Conservation (phyloP, 164 flowering plant genomes). For the Vitis rotundifolia region DNA sequence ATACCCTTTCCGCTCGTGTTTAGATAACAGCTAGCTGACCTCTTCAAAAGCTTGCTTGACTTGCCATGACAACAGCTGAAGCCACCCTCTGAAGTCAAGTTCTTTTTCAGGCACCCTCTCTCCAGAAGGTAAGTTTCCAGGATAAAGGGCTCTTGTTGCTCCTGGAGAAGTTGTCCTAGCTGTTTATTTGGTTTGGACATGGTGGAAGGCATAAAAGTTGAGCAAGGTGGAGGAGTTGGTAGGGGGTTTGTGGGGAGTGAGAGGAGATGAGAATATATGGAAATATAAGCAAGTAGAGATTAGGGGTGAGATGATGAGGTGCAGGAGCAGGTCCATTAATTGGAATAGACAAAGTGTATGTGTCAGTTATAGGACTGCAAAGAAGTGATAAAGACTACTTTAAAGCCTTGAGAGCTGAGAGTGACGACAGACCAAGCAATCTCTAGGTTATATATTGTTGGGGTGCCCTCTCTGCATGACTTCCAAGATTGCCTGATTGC, state of each 20-base stretch:
- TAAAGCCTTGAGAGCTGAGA: constrained; percentile 1
- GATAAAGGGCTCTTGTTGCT: constrained; percentile 72
- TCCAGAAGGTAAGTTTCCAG: constrained; percentile 55
- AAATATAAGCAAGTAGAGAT: neutral
- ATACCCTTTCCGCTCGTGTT: constrained; percentile 21
- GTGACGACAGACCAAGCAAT: constrained; percentile 5
- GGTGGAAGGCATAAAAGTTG: constrained; percentile 5
- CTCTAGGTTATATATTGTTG: neutral
- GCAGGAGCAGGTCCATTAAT: constrained; percentile 13
- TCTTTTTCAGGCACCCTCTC: constrained; percentile 38
- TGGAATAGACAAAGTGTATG: constrained; percentile 25
- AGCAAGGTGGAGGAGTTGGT: neutral
- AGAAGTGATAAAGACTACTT: neutral
- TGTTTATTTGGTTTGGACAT: constrained; percentile 22
- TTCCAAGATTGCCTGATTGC: constrained; percentile 10
- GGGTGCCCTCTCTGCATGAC: neutral
- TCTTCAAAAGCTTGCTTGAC: constrained; percentile 19
- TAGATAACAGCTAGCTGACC: constrained; percentile 1
- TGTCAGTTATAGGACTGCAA: constrained; percentile 27
- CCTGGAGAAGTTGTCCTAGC: constrained; percentile 56
- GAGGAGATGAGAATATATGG: neutral
- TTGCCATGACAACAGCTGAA: constrained; percentile 15
- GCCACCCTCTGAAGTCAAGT: constrained; percentile 9
- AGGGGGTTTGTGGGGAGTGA: constrained; percentile 3
- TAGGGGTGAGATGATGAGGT: constrained; percentile 9